Base-by-base conservation (phyloP, 345 rosid species). In the Limnanthes douglasii region DNA sequence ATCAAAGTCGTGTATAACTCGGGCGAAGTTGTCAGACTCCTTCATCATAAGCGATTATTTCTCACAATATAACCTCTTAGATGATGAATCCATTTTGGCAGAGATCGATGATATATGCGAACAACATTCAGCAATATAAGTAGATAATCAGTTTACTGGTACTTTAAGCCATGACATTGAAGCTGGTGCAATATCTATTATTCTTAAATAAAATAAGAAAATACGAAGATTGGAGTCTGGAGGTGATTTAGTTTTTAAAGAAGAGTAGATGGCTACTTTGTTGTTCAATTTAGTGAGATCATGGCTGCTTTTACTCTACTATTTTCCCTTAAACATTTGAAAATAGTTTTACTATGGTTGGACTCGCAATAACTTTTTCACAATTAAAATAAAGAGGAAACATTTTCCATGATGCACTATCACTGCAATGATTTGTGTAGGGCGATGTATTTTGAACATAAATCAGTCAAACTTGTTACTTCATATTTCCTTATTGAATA, bases 91-190 rank as follows among this genome's bases (percentile, higher is more conserved):
- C 14, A 11, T 78, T 20, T 45, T 78, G 52, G 56, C 57, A 52
- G 90, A 75, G 65, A 76, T 88, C 20, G 95, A 82, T 38, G 65
- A 58, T 11, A 53, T 86, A 31, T 70, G 71, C 21, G 69, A 69
- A 50, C 69, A 56, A 36, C 46, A 53, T 18, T 73, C 88, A 29
- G 59, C 66, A 32, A 64, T 43, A 16, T 68, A 55, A 58, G 6
- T 11, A 26, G 70, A 48, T 17, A 32, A 34, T 27, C 37, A 36
- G 20, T 21, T 48, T 29, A 22, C 31, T 46, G 62, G 60, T 46
- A 14, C 21, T 33, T 47, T 21, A 17, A 39, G 11, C 35, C 29
- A 50, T 45, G 51, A 44, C 29, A 16, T 48, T 11, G 43, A 41
- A 21, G 10, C 33, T 19, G 8, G 48, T 25, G 45, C 39, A 13